Base-by-base conservation (phyloP, 306 rosid species). In the Herpetospermum pedunculosum region DNA sequence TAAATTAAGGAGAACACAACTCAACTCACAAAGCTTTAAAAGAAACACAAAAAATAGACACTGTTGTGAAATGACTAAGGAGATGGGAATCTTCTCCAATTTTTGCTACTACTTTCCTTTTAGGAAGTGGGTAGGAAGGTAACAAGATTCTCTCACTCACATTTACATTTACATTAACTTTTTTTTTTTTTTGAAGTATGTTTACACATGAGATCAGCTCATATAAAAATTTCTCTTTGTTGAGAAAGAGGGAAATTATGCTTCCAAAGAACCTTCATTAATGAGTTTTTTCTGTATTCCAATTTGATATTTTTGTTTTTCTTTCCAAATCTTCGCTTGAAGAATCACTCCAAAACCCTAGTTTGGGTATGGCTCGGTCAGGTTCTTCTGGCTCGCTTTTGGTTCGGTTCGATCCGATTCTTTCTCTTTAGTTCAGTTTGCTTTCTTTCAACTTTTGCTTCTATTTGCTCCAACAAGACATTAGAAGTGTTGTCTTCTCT, bases 51-150 rank as follows among this genome's bases (percentile, higher is more conserved):
- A 16, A 60, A 15, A 15, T 3, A 8, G 16, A 26, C 13, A 40
- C 26, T 38, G 0, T 40, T 67, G 70, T n/a, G 47, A n/a, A 37
- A 38, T 10, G 40, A 10, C 26, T 30, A 80, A 73, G 82, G 82
- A 35, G 53, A 43, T 21, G 60, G 81, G 96, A 89, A 91, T 86
- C 92, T 86, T 80, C 91, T 83, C 87, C 91, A 83, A 84, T 43
- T 64, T 64, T 41, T 54, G 25, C 53, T 71, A 29, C 90, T 85
- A 87, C 90, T 80, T 65, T 73, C 96, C 88, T 94, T 89, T 60
- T 78, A 55, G 86, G 99, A 91, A 94, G 97, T 91, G 97, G 96
- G 88, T 77, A 47, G 83, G 91, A 95, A 91, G 99, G 90, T 91
- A 95, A 91, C 86, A 87, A 95, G 97, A 95, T 95, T 95, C 99